Evolutionary conservation across 352 stramenopile species (phyloP).

Genomic region (Pythium folliculosum): DNA sequence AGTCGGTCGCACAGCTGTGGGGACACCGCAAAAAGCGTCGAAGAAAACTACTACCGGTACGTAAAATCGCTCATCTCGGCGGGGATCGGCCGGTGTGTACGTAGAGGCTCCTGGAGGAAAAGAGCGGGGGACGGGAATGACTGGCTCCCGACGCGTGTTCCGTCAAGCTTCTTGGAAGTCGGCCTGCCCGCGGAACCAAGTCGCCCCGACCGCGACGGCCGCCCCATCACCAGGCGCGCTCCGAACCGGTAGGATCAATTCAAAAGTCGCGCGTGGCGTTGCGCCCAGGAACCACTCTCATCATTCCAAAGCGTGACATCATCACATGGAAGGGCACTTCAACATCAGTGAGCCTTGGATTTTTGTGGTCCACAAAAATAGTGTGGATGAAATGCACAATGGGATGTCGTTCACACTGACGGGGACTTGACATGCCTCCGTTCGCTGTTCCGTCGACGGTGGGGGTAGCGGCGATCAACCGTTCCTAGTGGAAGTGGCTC

Average conservation of each 20-base stretch:
- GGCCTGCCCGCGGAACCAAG: not conserved
- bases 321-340: not conserved
- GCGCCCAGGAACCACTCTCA: not conserved
- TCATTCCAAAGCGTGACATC: not conserved
- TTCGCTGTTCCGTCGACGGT: no score
- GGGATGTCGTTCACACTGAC: not conserved
- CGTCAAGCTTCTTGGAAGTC: not conserved
- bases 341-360: no score
- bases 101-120: not conserved
- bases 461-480: not conserved
- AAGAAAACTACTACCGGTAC: no score
- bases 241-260: not conserved
- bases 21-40: not conserved
- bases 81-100: not conserved
- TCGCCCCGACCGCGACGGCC: not conserved
- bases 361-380: not conserved
- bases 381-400: no score
- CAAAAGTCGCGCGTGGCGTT: not conserved
- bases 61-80: not conserved
- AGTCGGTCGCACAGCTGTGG: conserved; percentile 4
- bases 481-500: no score
- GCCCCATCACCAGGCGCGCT: no score
- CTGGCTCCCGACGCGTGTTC: not conserved
- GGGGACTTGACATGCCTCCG: no score
- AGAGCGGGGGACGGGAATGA: not conserved